phyloP scores from a whole-genome alignment of 148 eudicot species.

The Hydrangea macrophylla region DNA sequence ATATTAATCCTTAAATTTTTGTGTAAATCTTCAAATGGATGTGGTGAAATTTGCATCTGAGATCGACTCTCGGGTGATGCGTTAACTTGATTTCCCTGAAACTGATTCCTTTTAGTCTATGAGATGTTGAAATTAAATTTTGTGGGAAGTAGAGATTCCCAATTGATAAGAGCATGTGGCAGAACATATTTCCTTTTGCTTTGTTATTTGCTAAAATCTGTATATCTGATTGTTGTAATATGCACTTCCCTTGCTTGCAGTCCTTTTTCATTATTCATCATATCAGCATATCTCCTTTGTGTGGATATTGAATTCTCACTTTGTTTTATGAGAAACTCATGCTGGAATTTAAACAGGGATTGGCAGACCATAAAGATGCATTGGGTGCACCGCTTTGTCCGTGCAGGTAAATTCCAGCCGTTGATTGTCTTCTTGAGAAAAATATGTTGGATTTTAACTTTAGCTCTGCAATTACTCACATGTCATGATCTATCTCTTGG shows the following conservation, averaged over 20 bases:
- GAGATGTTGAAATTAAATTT: constrained; percentile 4
- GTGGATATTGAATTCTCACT: not conserved
- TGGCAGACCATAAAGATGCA: constrained; percentile 94
- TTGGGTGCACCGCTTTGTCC: constrained; percentile 98
- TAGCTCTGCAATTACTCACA: not conserved
- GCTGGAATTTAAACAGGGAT: constrained; percentile 48
- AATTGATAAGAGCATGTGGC: not conserved
- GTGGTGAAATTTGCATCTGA: not conserved
- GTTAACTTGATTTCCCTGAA: not conserved
- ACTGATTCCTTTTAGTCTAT: not conserved
- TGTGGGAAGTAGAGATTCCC: not conserved
- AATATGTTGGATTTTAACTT: not conserved
- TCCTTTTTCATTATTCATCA: too few species aligned
- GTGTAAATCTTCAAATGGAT: not conserved
- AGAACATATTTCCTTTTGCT: not conserved
- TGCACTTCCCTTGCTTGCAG: not conserved
- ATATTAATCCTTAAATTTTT: not conserved
- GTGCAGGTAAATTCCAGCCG: constrained; percentile 54
- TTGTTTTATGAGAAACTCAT: not conserved
- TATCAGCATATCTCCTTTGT: not conserved
- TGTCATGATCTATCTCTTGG: not conserved
- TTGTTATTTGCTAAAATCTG: not conserved
- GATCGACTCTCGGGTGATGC: not conserved
- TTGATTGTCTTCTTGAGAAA: not conserved
- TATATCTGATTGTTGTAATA: not conserved